Evolutionary conservation across 2,329 filamentous ascomycete genomes (phyloP), one percentile per base, ranked within the genome.

Genomic region (Fusarium luffae): DNA sequence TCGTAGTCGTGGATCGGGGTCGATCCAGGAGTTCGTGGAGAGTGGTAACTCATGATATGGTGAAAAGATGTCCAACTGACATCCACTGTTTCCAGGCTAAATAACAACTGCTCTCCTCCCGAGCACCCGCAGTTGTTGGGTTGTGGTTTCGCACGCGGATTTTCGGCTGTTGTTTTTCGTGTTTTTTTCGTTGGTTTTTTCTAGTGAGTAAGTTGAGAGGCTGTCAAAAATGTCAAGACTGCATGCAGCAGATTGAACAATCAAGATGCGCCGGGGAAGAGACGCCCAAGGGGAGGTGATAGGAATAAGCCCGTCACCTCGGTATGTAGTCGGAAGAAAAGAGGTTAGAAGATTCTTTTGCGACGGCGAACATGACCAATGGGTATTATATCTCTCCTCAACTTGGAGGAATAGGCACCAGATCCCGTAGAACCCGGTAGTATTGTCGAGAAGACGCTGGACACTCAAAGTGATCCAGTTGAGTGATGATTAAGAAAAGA

Each of bases 291-390:
- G 82, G 79, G 82, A 82, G 83, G 79, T 80, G 79, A 78, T 75
- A 37, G 59, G 79, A 80, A 79, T 80, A 82, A 77, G 78, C 82
- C 81, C 79, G 85, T 88, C 86, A 88, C 86, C 86, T 86, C 83
- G 85, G 84, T 86, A 86, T 87, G 83, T 85, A 83, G 82, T 87
- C 85, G 85, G 85, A 84, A 78, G 84, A 84, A 83, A 83, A 85
- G 84, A 82, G 84, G 80, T 83, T 85, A 79, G 81, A 83, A 79
- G 80, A 81, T 76, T 81, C 81, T 84, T 81, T 84, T 85, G 82
- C 82, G 84, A 82, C 81, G 80, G 83, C 83, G 79, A 85, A 88
- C 86, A 88, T 88, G 79, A 80, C 80, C 77, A 78, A 79, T 79
- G 74, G 79, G 70, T 70, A 60, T 64, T 64, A 63, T 67, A 72